Conservation (phyloP, 2,329 filamentous ascomycete species). For the Penicillium frequentans region DNA sequence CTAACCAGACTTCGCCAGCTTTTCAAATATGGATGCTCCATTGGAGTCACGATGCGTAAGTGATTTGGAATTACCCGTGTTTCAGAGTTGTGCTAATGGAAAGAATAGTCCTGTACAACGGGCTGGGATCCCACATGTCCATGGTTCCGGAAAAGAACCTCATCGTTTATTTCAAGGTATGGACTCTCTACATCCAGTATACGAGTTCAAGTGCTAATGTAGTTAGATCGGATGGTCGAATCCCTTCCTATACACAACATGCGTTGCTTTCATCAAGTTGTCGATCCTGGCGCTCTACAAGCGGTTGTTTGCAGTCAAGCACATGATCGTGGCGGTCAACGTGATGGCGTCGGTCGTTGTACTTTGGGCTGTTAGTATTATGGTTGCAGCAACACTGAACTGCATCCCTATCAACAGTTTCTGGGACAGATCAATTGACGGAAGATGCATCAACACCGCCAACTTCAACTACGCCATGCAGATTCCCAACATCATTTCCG, state of each 20-base stretch:
- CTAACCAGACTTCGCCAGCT: slow-evolving; percentile 9
- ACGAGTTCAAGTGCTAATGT: neutral
- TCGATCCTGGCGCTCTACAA: slow-evolving; percentile 31
- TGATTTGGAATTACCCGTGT: neutral
- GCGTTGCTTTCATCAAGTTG: slow-evolving; percentile 27
- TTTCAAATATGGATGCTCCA: slow-evolving; percentile 32
- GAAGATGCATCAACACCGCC: slow-evolving; percentile 26
- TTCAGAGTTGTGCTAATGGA: neutral
- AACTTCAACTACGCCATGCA: slow-evolving; percentile 31
- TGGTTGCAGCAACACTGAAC: slow-evolving; percentile 20
- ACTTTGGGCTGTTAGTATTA: slow-evolving; percentile 24
- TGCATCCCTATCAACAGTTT: slow-evolving; percentile 29
- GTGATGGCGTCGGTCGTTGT: slow-evolving; percentile 20
- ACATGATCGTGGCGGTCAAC: slow-evolving; percentile 23
- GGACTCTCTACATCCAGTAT: neutral
- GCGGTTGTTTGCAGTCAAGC: slow-evolving; percentile 24
- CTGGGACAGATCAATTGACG: slow-evolving; percentile 25
- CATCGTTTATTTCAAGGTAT: slow-evolving; percentile 25
- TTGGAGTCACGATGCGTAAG: slow-evolving; percentile 26
- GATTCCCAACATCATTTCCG: slow-evolving; percentile 32
- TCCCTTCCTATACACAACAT: slow-evolving; percentile 27
- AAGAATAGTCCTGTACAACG: slow-evolving; percentile 25
- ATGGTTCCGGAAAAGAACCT: slow-evolving; percentile 27
- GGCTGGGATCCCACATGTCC: slow-evolving; percentile 29
- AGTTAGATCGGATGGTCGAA: slow-evolving; percentile 29